Percentiles rank a stretch among this genome's conserved stretches.
phyloP scores from a whole-genome alignment of 768 basidiomycete genomes.

The Boletus barrowsii region DNA sequence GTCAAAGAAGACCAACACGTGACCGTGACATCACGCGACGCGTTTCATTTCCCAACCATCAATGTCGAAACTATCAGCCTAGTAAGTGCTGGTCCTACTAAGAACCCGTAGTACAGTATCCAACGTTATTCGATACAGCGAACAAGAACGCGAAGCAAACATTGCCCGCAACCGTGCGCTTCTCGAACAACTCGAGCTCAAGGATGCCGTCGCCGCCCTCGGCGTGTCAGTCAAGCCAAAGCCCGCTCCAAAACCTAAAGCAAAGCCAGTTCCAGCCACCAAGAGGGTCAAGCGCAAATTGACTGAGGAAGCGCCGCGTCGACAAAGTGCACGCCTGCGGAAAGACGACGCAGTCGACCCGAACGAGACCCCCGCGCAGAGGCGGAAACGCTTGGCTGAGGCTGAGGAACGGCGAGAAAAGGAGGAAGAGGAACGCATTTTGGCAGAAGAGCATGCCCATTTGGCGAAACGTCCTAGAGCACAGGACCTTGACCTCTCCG shows the following conservation, averaged over 20 bases:
- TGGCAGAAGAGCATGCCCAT: slow-evolving; percentile 59
- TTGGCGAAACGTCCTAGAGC: slow-evolving; percentile 67
- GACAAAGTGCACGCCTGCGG: slow-evolving; percentile 65
- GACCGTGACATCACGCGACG: slow-evolving; percentile 34
- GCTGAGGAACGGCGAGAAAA: slow-evolving; percentile 54
- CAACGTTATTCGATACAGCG: slow-evolving; percentile 34
- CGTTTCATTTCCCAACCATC: slow-evolving; percentile 8
- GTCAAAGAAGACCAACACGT: slow-evolving; percentile 2
- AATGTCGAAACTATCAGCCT: slow-evolving; percentile 51
- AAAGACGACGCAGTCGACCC: slow-evolving; percentile 43
- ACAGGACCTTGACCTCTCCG: slow-evolving; percentile 57
- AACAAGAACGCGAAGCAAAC: slow-evolving; percentile 74
- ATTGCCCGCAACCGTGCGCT: slow-evolving; percentile 78
- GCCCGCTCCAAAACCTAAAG: slow-evolving; percentile 37
- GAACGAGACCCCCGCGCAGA: slow-evolving; percentile 64
- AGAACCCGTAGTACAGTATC: not conserved
- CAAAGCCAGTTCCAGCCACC: slow-evolving; percentile 60
- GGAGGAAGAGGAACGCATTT: slow-evolving; percentile 60
- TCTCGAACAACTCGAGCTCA: slow-evolving; percentile 67
- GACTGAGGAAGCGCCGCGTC: slow-evolving; percentile 46
- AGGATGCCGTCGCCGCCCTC: slow-evolving; percentile 50
- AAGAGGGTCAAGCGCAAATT: slow-evolving; percentile 55
- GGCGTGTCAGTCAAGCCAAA: slow-evolving; percentile 42
- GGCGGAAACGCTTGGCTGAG: slow-evolving; percentile 62
- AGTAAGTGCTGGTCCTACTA: slow-evolving; percentile 35